phyloP scores from a whole-genome alignment of 768 basidiomycete genomes.

The Lactarius psammicola region DNA sequence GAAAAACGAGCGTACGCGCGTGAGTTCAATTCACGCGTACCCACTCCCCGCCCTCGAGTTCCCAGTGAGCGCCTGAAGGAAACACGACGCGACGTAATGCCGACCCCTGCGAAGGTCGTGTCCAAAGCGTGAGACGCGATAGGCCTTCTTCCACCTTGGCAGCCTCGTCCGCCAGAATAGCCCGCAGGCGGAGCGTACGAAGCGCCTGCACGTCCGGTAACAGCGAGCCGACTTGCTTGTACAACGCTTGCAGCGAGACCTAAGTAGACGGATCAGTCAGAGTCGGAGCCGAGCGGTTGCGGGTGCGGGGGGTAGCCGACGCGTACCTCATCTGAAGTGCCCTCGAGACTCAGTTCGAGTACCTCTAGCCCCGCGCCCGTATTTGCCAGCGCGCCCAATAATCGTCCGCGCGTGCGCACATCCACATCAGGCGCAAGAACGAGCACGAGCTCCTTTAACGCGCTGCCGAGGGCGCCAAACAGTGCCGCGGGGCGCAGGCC shows the following conservation, averaged over 20 bases:
- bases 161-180: slow-evolving; percentile 42
- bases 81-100: slow-evolving; percentile 32
- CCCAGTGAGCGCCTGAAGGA: slow-evolving; percentile 35
- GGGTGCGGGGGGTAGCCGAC: no score
- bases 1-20: neutral
- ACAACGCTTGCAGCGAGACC: slow-evolving; percentile 31
- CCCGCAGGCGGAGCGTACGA: slow-evolving; percentile 33
- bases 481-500: slow-evolving; percentile 37
- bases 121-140: slow-evolving; percentile 32
- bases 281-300: neutral
- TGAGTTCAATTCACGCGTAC: neutral
- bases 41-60: slow-evolving; percentile 13
- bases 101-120: slow-evolving; percentile 33
- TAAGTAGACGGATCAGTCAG: neutral
- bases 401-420: slow-evolving; percentile 35
- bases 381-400: slow-evolving; percentile 35
- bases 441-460: slow-evolving; percentile 24
- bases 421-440: slow-evolving; percentile 32
- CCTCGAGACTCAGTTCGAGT: slow-evolving; percentile 33
- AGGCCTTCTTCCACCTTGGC: slow-evolving; percentile 36
- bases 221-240: slow-evolving; percentile 33
- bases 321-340: slow-evolving; percentile 35
- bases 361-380: slow-evolving; percentile 32
- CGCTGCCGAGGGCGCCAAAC: slow-evolving; percentile 31
- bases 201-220: slow-evolving; percentile 34